Conservation (phyloP, 352 stramenopile species). For the Phytophthora citrophthora region DNA sequence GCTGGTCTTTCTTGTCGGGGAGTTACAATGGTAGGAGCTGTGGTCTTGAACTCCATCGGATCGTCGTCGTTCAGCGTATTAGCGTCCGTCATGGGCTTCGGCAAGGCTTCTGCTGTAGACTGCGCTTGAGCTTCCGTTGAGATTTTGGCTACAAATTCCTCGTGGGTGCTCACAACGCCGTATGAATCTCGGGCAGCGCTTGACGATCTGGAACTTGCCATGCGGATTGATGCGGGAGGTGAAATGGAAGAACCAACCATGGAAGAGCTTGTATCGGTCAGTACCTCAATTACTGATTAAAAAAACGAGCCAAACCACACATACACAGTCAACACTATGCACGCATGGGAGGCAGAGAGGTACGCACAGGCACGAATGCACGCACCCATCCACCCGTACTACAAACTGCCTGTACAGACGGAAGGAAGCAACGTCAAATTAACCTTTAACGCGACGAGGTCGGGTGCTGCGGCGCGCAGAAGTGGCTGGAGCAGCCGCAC, state of each 20-base stretch:
- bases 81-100: slow-evolving; percentile 1
- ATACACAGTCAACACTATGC: slow-evolving; percentile 59
- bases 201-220: slow-evolving; percentile 28
- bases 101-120: neutral
- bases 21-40: neutral
- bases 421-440: slow-evolving; percentile 46
- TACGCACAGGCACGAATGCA: slow-evolving; percentile 42
- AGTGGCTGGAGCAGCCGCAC: slow-evolving; percentile 21
- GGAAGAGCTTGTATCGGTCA: slow-evolving; percentile 46
- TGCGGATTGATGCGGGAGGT: slow-evolving; percentile 22
- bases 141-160: slow-evolving; percentile 7
- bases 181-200: slow-evolving; percentile 18
- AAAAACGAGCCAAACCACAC: slow-evolving; percentile 46
- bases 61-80: slow-evolving; percentile 1
- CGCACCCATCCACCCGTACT: slow-evolving; percentile 41
- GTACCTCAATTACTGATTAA: slow-evolving; percentile 71
- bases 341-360: slow-evolving; percentile 44
- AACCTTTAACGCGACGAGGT: slow-evolving; percentile 71
- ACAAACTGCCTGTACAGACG: slow-evolving; percentile 36
- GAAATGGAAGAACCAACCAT: slow-evolving; percentile 48
- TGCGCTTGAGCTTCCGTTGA: slow-evolving; percentile 10
- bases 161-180: slow-evolving; percentile 4
- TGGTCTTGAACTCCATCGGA: neutral
- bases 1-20: no score
- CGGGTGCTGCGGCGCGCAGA: slow-evolving; percentile 38